Percentiles rank a stretch among this genome's conserved stretches.
phyloP scores from a whole-genome alignment of 1,284 basidiomycete species.

The Trichosporon ovoides region DNA sequence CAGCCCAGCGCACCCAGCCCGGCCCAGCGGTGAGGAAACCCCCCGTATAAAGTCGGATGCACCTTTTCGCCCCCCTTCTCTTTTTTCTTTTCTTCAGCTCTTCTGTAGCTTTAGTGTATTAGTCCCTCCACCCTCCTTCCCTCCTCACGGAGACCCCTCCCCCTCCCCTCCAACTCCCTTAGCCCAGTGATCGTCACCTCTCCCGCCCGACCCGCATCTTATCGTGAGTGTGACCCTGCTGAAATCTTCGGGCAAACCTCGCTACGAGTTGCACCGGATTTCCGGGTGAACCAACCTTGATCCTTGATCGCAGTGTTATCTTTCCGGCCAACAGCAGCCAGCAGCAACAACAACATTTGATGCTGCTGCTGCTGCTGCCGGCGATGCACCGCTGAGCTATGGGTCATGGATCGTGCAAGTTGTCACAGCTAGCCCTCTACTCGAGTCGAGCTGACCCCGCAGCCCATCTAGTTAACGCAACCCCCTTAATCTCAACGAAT shows the following conservation, averaged over 20 bases:
- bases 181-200: background rate
- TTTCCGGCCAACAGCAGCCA: background rate
- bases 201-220: background rate
- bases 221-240: conserved; percentile 11
- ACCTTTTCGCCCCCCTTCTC: background rate
- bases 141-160: conserved; percentile 7
- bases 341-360: background rate
- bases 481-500: conserved; percentile 6
- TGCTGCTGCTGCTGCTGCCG: background rate
- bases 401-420: too few species aligned
- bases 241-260: conserved; percentile 10
- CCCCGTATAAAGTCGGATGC: background rate
- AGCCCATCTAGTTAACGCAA: conserved; percentile 10
- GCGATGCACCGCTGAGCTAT: background rate
- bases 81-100: conserved; percentile 18
- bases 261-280: conserved; percentile 4
- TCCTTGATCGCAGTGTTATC: background rate
- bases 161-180: conserved; percentile 5
- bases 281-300: background rate
- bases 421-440: background rate
- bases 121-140: conserved; percentile 8
- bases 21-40: too few species aligned
- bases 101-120: conserved; percentile 22
- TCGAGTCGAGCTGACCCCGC: conserved; percentile 1
- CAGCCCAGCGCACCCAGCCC: background rate